Base-by-base conservation (phyloP, 2,329 filamentous ascomycete genomes). In the Whalleya microplaca region DNA sequence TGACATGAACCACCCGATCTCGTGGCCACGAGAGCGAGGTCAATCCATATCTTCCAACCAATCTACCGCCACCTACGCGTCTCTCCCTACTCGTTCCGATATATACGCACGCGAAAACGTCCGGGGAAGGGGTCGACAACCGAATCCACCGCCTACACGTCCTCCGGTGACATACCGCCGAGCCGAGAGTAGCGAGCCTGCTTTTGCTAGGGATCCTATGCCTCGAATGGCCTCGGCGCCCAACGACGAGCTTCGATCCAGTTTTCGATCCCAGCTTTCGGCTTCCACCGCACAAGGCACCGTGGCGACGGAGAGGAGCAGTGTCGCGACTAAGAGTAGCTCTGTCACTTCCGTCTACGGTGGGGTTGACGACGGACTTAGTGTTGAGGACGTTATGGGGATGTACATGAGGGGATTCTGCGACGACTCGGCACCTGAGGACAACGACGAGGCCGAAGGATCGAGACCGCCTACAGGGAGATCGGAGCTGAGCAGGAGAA, bases 261-360 rank as follows among this genome's bases (percentile, higher is more conserved):
- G 82, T 71, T 82, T 79, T 65, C 80, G 82, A 53, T 84, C 83
- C 14, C 82, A 85, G 59, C 71, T 80, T 49, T 82, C 82, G 18
- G 71, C 77, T 37, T 84, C 82, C 2, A 82, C 82, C 4, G 75
- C 77, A 21, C 81, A 81, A 29, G 92, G 88, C 21, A 83, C 81
- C 2, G 64, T 73, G 4, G 85, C 87, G n/a, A 96, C 91, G 1
- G 91, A 94, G 69, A 83, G 91, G 59, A 96, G 91, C 72, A 96
- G 92, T 69, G 81, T 95, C 48, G 72, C 88, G 62, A 95, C 92
- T 2, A 92, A 90, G 65, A 85, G 86, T 58, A 96, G 90, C 76
- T 92, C 90, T 1, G 80, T 87, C 51, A 89, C 76, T 75, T 95
- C 79, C 59, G 81, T 80, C 73, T 78, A 78, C 61, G 73, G 63